Evolutionary conservation across 768 basidiomycete genomes (phyloP).

Genomic region (Russula olivacea): DNA sequence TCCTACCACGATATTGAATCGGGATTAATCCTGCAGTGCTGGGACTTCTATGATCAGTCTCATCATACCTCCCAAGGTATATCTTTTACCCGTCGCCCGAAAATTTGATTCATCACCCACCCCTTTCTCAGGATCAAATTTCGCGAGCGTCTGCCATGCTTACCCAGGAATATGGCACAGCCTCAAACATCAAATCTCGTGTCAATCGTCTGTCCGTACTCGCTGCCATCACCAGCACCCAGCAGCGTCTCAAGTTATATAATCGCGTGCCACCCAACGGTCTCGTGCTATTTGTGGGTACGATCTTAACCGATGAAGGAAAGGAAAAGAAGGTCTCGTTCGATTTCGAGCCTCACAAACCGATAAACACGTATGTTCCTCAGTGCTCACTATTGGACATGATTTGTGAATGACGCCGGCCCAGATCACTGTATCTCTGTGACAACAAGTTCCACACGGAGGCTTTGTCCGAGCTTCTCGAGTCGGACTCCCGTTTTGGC

Average conservation of each 20-base stretch:
- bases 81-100: constrained; percentile 5
- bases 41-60: constrained; percentile 99
- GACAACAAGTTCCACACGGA: constrained; percentile 99
- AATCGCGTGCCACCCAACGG: constrained; percentile 95
- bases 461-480: constrained; percentile 90
- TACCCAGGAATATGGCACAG: constrained; percentile 96
- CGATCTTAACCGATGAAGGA: constrained; percentile 95
- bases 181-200: constrained; percentile 99
- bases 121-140: constrained; percentile 72
- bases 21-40: constrained; percentile 48
- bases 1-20: constrained; percentile 1
- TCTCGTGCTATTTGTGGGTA: constrained; percentile 95
- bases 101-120: constrained; percentile 11
- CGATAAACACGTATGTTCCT: constrained; percentile 86
- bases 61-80: constrained; percentile 90
- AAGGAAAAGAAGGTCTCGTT: constrained; percentile 99
- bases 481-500: constrained; percentile 95
- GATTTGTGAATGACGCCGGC: background rate
- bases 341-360: constrained; percentile 98
- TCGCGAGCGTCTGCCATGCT: constrained; percentile 92
- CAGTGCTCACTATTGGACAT: background rate
- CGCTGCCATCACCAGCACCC: constrained; percentile 96
- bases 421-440: constrained; percentile 92
- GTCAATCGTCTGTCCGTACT: constrained; percentile 97
- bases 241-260: constrained; percentile 95